A percentile compares a stretch with the other conserved stretches of the same genome.
Evolutionary conservation across 208 protist species (phyloP).

Genomic region (Crithidia expoeki): DNA sequence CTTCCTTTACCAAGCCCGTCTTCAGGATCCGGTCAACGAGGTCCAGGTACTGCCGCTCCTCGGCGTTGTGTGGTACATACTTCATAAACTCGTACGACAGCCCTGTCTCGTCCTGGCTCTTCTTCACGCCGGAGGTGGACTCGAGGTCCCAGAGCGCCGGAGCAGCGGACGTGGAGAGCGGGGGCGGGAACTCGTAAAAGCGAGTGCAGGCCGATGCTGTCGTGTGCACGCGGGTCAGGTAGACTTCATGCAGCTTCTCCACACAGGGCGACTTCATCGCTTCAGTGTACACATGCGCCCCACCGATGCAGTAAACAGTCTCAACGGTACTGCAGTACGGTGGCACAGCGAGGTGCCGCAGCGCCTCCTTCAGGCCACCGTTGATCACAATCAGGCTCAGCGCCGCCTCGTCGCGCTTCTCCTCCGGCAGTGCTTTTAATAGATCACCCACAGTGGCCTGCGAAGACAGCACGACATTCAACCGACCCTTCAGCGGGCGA

Average conservation of each 20-base stretch:
- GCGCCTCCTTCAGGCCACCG: constrained; percentile 59
- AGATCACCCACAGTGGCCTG: constrained; percentile 46
- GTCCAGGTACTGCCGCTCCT: constrained; percentile 94
- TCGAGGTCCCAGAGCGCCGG: constrained; percentile 62
- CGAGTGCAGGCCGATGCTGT: constrained; percentile 51
- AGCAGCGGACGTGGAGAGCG: background rate
- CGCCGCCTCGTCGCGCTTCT: constrained; percentile 48
- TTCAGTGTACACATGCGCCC: constrained; percentile 86
- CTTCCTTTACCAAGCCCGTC: constrained; percentile 78
- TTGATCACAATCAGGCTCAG: constrained; percentile 56
- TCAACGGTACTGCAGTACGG: constrained; percentile 68
- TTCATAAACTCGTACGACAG: constrained; percentile 72
- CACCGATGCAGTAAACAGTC: constrained; percentile 94
- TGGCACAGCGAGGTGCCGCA: constrained; percentile 59
- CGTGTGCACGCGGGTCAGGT: constrained; percentile 67
- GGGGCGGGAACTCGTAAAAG: constrained; percentile 63
- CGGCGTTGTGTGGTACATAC: constrained; percentile 79
- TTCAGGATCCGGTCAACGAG: constrained; percentile 86
- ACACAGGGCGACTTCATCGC: constrained; percentile 67
- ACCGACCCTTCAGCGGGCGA: constrained; percentile 86
- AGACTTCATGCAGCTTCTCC: constrained; percentile 64
- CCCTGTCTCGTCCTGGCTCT: constrained; percentile 30
- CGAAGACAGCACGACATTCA: constrained; percentile 93
- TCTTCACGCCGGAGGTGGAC: constrained; percentile 33
- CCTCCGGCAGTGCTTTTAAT: constrained; percentile 45